Base-by-base conservation (phyloP, 495 filamentous ascomycete genomes). In the Penicillium nucicola region DNA sequence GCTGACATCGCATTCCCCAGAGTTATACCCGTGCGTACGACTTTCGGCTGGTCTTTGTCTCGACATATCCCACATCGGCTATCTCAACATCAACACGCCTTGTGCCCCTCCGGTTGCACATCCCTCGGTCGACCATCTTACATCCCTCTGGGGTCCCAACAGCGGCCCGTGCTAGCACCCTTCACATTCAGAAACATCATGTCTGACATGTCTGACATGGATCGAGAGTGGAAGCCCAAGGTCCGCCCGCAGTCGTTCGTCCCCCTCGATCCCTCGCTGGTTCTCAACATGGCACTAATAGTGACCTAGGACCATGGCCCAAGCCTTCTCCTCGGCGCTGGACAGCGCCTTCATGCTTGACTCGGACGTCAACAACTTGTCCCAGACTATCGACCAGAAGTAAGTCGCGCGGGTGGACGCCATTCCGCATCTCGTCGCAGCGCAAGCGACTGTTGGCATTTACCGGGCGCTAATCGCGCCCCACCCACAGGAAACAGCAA, bases 281-380 rank as follows among this genome's bases (percentile, higher is more conserved):
- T 48, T 35, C 12, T 33, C 12, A 19, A 35, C 40, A 35, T 17
- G 47, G 47, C 22, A 45, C 61, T 75, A 53, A 71, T 58, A 34
- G 55, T 55, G 32, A 50, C 39, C 40, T 60, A 96, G 92, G 50
- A 92, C 88, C 47, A 84, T 96, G 67, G 92, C 91, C 19, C 85
- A 86, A 48, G 86, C 84, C 48, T 97, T 97, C 76, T 90, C 89
- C 25, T 74, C 84, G 19, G 87, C 88, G 61, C 78, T 97, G 45
- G 88, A 95, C 71, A 88, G 90, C 66, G 85, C 91, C 53, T 97
- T 97, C 68, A 80, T 84, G 56, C 84, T 93, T 58, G 87, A 95
- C 56, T 87, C 85, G 61, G 83, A 83, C 56, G 71, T 96, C 51
- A 83, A 87, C 58, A 80, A 88, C 50, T 78, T 97, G 18, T 81